Evolutionary conservation across 2,329 filamentous ascomycete species (phyloP).

Genomic region (Aureobasidium musti): DNA sequence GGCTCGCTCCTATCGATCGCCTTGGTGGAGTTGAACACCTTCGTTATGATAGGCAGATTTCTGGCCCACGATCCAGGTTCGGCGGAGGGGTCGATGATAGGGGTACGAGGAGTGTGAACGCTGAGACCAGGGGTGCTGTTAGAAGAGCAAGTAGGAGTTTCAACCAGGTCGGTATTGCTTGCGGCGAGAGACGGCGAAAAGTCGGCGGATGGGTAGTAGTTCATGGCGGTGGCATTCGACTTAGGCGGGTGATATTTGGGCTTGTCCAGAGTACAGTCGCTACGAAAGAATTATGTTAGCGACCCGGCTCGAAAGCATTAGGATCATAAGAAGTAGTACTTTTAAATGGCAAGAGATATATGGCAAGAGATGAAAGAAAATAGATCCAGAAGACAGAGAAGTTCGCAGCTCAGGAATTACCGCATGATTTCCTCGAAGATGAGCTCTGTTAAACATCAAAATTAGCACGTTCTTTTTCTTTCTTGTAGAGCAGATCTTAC

Average conservation of each 20-base stretch:
- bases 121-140: neutral
- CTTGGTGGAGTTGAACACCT: neutral
- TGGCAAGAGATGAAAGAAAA: slow-evolving; percentile 23
- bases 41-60: neutral
- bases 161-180: neutral
- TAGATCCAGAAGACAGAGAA: slow-evolving; percentile 11
- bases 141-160: neutral
- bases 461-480: slow-evolving; percentile 3
- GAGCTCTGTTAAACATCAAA: slow-evolving; percentile 55
- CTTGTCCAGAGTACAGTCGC: slow-evolving; percentile 17
- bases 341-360: slow-evolving; percentile 29
- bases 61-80: slow-evolving; percentile 9
- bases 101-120: neutral
- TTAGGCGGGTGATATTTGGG: slow-evolving; percentile 7
- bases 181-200: neutral
- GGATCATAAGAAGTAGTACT: slow-evolving; percentile 24
- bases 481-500: slow-evolving; percentile 49
- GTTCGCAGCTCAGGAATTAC: slow-evolving; percentile 39
- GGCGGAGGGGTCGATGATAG: neutral
- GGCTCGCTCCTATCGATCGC: neutral
- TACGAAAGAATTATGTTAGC: neutral
- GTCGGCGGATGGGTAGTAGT: slow-evolving; percentile 6
- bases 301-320: neutral
- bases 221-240: neutral
- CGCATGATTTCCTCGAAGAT: slow-evolving; percentile 98